Base-by-base conservation (phyloP, 345 rosid genomes). In the Populus davidiana region DNA sequence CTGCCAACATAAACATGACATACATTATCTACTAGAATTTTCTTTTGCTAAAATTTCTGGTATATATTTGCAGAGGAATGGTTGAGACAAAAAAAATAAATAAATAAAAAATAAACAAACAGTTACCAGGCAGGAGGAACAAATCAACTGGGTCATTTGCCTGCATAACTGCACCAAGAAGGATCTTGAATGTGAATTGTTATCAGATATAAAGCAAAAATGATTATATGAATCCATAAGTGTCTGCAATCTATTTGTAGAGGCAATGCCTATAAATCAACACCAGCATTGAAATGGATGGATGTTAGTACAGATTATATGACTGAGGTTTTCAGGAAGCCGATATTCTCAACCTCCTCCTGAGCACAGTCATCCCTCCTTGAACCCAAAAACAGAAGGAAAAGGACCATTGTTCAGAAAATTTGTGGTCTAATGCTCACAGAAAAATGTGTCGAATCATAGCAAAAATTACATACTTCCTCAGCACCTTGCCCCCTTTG, bases 81-180 rank as follows among this genome's bases (percentile, higher is more conserved):
- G 56, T 11, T 29, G 66, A 67, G 35, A 44, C 12, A 8, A 2
- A 39, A 16, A 2, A 75, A 6, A 52, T 25, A 25, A 27, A 27
- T 27, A 27, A 27, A 27, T 1, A 27, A 1, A 27, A 27, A 27
- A 27, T 1, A 33, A 52, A 6, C n/a, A 38, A 63, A 67, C n/a
- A 14, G 1, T 71, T 90, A 90, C 99, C 99, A 72, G 98, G 98
- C 86, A 96, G 81, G 81, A 96, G 83, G 74, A 92, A 79, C 79
- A 96, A 87, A 82, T 96, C 99, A 64, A 92, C 88, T 0, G 96
- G 92, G 31, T 91, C 97, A 80, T 77, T 87, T 80, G 92, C 86
- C 81, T 84, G 91, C 96, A 96, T 81, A 49, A 96, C 97, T 92
- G 91, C 85, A 82, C 36, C 71, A 73, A 69, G 52, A 77, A 50